Conservation (phyloP, 495 filamentous ascomycete species). For the Clohesyomyces aquaticus region DNA sequence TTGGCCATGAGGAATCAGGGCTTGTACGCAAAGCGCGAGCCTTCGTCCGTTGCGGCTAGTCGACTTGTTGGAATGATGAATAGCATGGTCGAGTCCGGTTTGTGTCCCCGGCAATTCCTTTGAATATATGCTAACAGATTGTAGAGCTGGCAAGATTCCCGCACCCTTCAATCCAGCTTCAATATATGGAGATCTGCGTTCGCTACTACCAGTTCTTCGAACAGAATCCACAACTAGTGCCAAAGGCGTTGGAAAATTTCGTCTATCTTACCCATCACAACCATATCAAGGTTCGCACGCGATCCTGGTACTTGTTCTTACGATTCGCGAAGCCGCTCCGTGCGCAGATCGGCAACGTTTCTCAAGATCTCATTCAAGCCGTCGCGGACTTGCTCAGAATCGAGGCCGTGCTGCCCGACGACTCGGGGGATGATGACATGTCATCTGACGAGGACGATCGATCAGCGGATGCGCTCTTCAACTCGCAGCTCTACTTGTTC, state of each 20-base stretch:
- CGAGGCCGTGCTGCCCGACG: slow-evolving; percentile 81
- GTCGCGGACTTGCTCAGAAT: slow-evolving; percentile 86
- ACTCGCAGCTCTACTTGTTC: slow-evolving; percentile 87
- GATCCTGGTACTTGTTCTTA: slow-evolving; percentile 96
- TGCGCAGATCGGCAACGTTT: slow-evolving; percentile 80
- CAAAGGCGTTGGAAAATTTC: slow-evolving; percentile 87
- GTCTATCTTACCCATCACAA: slow-evolving; percentile 85
- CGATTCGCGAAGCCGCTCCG: slow-evolving; percentile 89
- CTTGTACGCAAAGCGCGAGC: slow-evolving; percentile 77
- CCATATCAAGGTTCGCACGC: slow-evolving; percentile 77
- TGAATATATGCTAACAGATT: slow-evolving; percentile 8
- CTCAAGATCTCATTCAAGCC: slow-evolving; percentile 86
- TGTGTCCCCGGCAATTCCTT: slow-evolving; percentile 32
- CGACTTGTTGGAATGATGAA: slow-evolving; percentile 86
- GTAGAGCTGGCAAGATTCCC: slow-evolving; percentile 79
- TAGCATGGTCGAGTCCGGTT: slow-evolving; percentile 91
- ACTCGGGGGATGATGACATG: slow-evolving; percentile 84
- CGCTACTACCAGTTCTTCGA: slow-evolving; percentile 94
- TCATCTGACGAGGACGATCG: slow-evolving; percentile 88
- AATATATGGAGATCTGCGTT: slow-evolving; percentile 98
- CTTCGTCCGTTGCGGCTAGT: slow-evolving; percentile 73
- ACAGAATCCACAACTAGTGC: slow-evolving; percentile 73
- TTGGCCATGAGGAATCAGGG: slow-evolving; percentile 82
- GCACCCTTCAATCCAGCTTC: slow-evolving; percentile 88
- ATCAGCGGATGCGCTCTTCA: slow-evolving; percentile 85